Evolutionary conservation across 2,329 filamentous ascomycete genomes (phyloP).

Genomic region (Raffaelea arxii): DNA sequence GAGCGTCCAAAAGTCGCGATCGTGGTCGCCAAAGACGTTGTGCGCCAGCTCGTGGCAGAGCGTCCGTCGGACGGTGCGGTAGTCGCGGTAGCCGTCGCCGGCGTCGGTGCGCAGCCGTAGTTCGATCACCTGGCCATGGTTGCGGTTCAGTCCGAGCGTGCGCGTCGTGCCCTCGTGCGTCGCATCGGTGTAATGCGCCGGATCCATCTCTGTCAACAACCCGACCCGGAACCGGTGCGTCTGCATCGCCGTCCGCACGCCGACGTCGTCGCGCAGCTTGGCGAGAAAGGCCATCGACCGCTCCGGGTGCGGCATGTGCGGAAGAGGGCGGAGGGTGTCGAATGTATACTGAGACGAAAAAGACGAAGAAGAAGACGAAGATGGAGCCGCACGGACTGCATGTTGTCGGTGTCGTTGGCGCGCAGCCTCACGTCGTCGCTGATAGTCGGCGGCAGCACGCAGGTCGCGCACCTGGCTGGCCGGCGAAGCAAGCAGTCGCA

Average conservation of each 20-base stretch:
- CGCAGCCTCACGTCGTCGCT: conserved; percentile 6
- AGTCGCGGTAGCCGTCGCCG: conserved; percentile 88
- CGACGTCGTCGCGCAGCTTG: conserved; percentile 70
- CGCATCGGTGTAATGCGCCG: conserved; percentile 61
- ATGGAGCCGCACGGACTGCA: not conserved
- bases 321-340: conserved; percentile 62
- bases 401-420: conserved; percentile 6
- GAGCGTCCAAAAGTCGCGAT: conserved; percentile 80
- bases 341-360: conserved; percentile 52
- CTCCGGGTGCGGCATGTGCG: conserved; percentile 66
- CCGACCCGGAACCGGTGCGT: conserved; percentile 78
- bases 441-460: conserved; percentile 12
- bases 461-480: conserved; percentile 15
- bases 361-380: not conserved
- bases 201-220: conserved; percentile 92
- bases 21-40: conserved; percentile 78
- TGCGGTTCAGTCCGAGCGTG: conserved; percentile 79
- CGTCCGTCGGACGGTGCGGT: conserved; percentile 82
- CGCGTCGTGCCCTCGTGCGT: conserved; percentile 65
- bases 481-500: conserved; percentile 21
- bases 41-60: conserved; percentile 93
- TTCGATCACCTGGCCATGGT: conserved; percentile 83
- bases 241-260: conserved; percentile 75
- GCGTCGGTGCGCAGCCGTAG: conserved; percentile 84
- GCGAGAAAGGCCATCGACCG: conserved; percentile 63